These are phyloP conservation scores for Yarrowia sp. DNA, from an alignment of 805 yeast genomes.

Conservation along the genomic window DNA sequence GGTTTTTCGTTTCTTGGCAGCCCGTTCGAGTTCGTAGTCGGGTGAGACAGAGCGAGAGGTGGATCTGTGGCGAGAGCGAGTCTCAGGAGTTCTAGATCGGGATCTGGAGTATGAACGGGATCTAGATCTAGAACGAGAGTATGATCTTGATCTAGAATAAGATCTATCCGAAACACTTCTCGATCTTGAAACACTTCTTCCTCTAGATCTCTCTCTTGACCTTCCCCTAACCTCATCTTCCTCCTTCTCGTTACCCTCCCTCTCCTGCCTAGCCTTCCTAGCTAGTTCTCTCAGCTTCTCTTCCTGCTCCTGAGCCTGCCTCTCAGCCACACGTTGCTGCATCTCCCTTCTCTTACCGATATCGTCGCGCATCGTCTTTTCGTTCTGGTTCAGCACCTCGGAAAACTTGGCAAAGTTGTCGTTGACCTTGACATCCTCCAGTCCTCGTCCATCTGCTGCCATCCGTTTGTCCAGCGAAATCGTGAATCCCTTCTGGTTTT, in stretches of 20 bases:
- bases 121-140: neutral
- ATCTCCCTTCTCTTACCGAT: constrained; percentile 59
- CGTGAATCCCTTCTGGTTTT: constrained; percentile 88
- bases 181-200: neutral
- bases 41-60: neutral
- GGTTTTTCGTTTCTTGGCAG: constrained; percentile 44
- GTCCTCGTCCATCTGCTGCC: constrained; percentile 57
- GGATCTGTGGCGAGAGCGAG: neutral
- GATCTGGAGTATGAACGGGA: constrained; percentile 1
- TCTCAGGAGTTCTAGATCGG: neutral
- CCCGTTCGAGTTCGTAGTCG: neutral
- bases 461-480: constrained; percentile 80
- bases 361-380: constrained; percentile 63
- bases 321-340: constrained; percentile 59
- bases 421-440: constrained; percentile 54
- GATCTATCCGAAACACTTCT: too few species aligned
- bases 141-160: neutral
- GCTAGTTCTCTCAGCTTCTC: constrained; percentile 61
- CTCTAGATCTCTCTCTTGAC: neutral
- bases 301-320: constrained; percentile 59
- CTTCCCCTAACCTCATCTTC: neutral
- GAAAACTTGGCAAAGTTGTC: constrained; percentile 69
- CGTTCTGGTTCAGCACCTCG: constrained; percentile 76
- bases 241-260: constrained; percentile 41
- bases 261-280: constrained; percentile 55